Evolutionary conservation across 2,329 filamentous ascomycete species (phyloP), one percentile per base, ranked within the genome.

Genomic region (Myriosclerotinia duriaeana): DNA sequence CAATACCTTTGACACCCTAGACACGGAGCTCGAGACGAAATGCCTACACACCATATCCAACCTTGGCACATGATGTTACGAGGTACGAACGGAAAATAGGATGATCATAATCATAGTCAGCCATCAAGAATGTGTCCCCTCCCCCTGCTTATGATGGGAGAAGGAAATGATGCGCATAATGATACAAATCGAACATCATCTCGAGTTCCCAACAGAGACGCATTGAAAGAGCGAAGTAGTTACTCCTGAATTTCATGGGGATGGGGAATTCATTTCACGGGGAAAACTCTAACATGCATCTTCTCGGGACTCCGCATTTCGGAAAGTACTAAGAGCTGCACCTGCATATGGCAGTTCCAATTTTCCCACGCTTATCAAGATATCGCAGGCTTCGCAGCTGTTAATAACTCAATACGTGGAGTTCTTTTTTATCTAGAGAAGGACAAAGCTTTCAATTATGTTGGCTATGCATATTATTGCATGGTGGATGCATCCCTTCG

Each of bases 1-100:
- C 40, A 64, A 64, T 64, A 20, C 22, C 26, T 58, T 26, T 17
- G 20, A 63, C 7, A 17, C 30, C 42, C 62, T 58, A 48, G 52
- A 38, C 36, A 63, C 68, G 69, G 70, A 70, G 69, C 61, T 66
- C 69, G 70, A 71, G 69, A 71, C 72, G 69, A 72, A 70, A 67
- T 71, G 70, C 70, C 71, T 71, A 5, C 44, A 69, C 69, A 15
- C 17, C 56, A 54, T 54, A 48, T 34, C 30, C 34, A 48, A 38
- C 22, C 38, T 50, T 48, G 52, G 48, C 40, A 56, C n/a, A 55
- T 64, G 48, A 64, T 26, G 22, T 44, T 30, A 46, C 40, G 30
- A 64, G 46, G 46, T 36, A 36, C 40, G 11, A 46, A 46, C 30
- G 26, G 26, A 46, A 48, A 40, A n/a, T 38, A 38, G 44, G n/a